Percentiles rank a stretch among this genome's conserved stretches.
These are phyloP conservation scores for Podospora bellae-mahoneyi DNA, from an alignment of 495 filamentous ascomycete genomes.

Conservation along the genomic window DNA sequence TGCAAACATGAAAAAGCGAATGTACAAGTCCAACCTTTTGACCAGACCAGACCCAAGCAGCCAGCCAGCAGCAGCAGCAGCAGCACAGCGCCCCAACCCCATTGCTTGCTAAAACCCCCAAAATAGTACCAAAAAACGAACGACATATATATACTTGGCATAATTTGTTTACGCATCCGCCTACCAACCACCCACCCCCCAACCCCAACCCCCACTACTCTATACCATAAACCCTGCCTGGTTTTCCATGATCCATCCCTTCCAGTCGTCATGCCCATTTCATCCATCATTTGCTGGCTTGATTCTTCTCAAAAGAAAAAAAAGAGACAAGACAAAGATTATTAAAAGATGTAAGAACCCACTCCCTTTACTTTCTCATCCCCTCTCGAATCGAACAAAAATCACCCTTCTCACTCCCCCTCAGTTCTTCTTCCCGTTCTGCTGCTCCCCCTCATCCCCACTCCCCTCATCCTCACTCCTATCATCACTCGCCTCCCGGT, in stretches of 20 bases:
- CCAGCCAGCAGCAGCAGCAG: too few species aligned
- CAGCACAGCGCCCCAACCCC: not conserved
- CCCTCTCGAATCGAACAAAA: not conserved
- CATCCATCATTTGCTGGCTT: not conserved
- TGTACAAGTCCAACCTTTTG: not conserved
- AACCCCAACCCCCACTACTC: not conserved
- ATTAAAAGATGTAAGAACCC: not conserved
- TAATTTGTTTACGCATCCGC: not conserved
- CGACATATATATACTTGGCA: not conserved
- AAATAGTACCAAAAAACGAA: not conserved
- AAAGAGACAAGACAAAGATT: not conserved
- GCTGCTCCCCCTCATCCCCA: conserved; percentile 34
- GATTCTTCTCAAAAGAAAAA: not conserved
- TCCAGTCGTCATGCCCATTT: not conserved
- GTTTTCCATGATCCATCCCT: not conserved
- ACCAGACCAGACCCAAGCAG: not conserved
- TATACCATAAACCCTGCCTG: not conserved
- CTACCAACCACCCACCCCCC: too few species aligned
- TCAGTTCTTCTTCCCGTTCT: not conserved
- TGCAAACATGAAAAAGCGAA: not conserved
- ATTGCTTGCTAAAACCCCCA: not conserved
- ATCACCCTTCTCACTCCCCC: not conserved
- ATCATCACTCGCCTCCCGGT: conserved; percentile 49
- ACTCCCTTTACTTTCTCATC: not conserved
- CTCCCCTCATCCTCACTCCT: conserved; percentile 51